Evolutionary conservation across 108 stramenopile genomes (phyloP).

Genomic region (Bacterosira constricta): DNA sequence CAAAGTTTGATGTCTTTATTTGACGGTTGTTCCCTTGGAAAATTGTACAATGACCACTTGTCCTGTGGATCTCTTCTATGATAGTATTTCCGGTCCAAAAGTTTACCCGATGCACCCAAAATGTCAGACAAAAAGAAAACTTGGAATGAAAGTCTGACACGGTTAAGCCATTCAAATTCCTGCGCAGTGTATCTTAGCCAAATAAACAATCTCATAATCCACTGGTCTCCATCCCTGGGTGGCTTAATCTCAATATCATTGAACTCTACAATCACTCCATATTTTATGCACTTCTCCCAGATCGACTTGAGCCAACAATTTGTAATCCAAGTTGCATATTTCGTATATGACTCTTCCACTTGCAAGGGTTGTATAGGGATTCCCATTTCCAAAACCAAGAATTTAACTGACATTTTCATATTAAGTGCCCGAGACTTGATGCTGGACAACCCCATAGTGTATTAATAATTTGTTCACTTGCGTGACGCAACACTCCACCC

Average conservation of each 20-base stretch:
- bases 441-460: constrained; percentile 26
- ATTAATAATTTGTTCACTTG: constrained; percentile 5
- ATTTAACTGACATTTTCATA: not conserved
- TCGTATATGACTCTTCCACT: not conserved
- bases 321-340: not conserved
- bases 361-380: not conserved
- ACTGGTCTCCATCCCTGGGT: constrained; percentile 5
- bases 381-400: constrained; percentile 2
- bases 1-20: not conserved
- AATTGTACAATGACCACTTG: not conserved
- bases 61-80: not conserved
- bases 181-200: not conserved
- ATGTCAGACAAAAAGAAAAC: constrained; percentile 13
- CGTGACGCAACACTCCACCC: not conserved
- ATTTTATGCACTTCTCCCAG: constrained; percentile 2
- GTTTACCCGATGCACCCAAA: not conserved
- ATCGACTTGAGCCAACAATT: not conserved
- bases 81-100: not conserved
- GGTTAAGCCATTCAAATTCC: not conserved
- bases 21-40: not conserved
- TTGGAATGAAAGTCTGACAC: not conserved
- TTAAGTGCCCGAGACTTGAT: not conserved
- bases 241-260: not conserved
- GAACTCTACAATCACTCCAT: not conserved
- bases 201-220: constrained; percentile 4